Evolutionary conservation across 805 yeast genomes (phyloP).

Genomic region (Hanseniaspora thailandica): DNA sequence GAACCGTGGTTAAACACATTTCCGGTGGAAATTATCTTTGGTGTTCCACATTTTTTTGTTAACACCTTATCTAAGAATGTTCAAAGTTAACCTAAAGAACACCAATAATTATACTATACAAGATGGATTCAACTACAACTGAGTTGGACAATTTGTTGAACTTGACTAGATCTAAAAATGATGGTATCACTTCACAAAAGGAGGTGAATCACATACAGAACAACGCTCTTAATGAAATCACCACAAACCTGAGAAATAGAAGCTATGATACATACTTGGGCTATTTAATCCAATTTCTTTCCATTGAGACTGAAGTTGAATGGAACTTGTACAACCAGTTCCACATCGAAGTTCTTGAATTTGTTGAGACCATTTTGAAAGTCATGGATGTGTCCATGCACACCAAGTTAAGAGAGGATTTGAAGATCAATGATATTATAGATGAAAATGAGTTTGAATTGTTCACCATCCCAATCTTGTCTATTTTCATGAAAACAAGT

Average conservation of each 20-base stretch:
- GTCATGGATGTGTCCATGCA: neutral
- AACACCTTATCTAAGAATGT: neutral
- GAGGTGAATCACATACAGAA: slow-evolving; percentile 5
- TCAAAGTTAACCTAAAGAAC: neutral
- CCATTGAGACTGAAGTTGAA: neutral
- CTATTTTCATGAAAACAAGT: neutral
- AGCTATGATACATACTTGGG: neutral
- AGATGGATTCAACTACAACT: neutral
- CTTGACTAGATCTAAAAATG: neutral
- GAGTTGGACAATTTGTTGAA: neutral
- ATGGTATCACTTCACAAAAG: neutral
- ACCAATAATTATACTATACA: neutral
- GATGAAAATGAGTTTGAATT: neutral
- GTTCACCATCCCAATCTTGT: neutral
- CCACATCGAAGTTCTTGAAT: slow-evolving; percentile 4
- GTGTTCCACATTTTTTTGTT: neutral
- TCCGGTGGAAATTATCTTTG: too few species aligned
- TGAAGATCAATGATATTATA: neutral
- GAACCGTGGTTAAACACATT: too few species aligned
- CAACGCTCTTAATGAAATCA: neutral
- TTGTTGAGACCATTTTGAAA: slow-evolving; percentile 2
- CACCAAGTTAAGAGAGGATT: neutral
- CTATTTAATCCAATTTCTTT: neutral
- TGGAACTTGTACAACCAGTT: slow-evolving; percentile 12
- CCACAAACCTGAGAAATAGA: neutral